These are phyloP conservation scores for Fusarium tupiense DNA, from an alignment of 2,329 filamentous ascomycete species.

Conservation along the genomic window DNA sequence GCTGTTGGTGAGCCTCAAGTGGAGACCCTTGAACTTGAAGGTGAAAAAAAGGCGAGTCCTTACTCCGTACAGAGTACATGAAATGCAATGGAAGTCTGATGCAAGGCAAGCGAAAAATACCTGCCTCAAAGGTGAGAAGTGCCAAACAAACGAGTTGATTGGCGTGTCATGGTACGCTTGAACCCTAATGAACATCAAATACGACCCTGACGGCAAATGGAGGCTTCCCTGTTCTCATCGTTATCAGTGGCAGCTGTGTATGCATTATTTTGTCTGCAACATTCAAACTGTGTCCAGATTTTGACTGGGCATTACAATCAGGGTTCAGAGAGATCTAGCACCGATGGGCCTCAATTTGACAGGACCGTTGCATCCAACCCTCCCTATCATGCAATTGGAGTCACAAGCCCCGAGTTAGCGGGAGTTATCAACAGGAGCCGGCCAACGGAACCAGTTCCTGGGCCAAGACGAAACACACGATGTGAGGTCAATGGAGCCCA, in stretches of 20 bases:
- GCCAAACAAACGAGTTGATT: constrained; percentile 6
- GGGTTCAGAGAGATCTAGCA: constrained; percentile 4
- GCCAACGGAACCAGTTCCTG: constrained; percentile 28
- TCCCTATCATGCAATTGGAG: constrained; percentile 25
- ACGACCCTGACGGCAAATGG: background rate
- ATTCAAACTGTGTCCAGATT: background rate
- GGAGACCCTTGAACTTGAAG: constrained; percentile 24
- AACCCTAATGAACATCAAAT: constrained; percentile 6
- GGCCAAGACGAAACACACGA: constrained; percentile 29
- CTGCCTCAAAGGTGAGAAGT: constrained; percentile 8
- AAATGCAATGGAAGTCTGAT: background rate
- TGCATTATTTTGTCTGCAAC: background rate
- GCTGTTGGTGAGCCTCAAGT: constrained; percentile 37
- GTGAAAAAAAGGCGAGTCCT: constrained; percentile 17
- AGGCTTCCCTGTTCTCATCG: background rate
- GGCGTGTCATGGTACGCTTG: background rate
- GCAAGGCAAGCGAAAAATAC: background rate
- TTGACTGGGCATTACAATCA: background rate
- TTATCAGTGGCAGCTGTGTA: background rate
- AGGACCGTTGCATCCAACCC: constrained; percentile 4
- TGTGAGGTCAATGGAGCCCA: constrained; percentile 29
- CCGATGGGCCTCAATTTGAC: constrained; percentile 13
- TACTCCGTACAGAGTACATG: constrained; percentile 20
- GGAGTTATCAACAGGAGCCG: constrained; percentile 7
- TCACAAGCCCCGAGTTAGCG: constrained; percentile 19